Evolutionary conservation across 2,329 filamentous ascomycete species (phyloP).

Genomic region (Hypoxylon sp.): DNA sequence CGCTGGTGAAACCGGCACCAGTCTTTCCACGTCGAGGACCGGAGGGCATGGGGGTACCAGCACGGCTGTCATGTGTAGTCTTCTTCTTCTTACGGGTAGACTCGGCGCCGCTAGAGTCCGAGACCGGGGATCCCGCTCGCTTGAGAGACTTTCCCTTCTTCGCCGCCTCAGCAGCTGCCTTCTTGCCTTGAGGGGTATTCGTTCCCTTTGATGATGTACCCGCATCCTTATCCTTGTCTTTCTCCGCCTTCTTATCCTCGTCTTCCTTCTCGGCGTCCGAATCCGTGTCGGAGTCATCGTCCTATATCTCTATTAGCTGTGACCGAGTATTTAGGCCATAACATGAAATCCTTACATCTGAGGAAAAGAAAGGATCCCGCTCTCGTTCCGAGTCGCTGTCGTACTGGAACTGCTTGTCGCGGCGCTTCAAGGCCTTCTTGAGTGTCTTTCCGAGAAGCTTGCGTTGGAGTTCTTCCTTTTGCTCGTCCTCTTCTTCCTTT

Average conservation of each 20-base stretch:
- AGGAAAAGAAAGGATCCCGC: conserved; percentile 62
- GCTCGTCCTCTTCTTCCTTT: conserved; percentile 74
- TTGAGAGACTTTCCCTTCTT: conserved; percentile 75
- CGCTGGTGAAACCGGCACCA: conserved; percentile 70
- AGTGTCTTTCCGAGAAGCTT: conserved; percentile 79
- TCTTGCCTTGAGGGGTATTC: conserved; percentile 62
- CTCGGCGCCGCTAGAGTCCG: conserved; percentile 92
- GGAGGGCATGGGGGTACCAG: conserved; percentile 64
- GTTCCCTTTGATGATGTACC: conserved; percentile 74
- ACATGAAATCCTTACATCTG: conserved; percentile 49
- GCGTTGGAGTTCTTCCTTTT: conserved; percentile 72
- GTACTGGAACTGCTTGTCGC: conserved; percentile 88
- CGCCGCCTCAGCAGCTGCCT: conserved; percentile 53
- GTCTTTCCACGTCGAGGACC: conserved; percentile 55
- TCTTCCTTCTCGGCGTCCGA: conserved; percentile 58
- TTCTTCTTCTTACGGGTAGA: conserved; percentile 82
- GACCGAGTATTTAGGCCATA: conserved; percentile 14
- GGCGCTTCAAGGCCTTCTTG: conserved; percentile 81
- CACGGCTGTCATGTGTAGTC: conserved; percentile 60
- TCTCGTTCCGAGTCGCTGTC: conserved; percentile 69
- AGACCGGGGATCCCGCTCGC: conserved; percentile 84
- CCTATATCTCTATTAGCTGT: conserved; percentile 41
- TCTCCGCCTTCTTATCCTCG: conserved; percentile 69
- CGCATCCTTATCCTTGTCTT: conserved; percentile 65
- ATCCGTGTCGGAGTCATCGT: conserved; percentile 50